These are phyloP conservation scores for Platismatia glauca DNA, from an alignment of 495 filamentous ascomycete genomes.

Conservation along the genomic window DNA sequence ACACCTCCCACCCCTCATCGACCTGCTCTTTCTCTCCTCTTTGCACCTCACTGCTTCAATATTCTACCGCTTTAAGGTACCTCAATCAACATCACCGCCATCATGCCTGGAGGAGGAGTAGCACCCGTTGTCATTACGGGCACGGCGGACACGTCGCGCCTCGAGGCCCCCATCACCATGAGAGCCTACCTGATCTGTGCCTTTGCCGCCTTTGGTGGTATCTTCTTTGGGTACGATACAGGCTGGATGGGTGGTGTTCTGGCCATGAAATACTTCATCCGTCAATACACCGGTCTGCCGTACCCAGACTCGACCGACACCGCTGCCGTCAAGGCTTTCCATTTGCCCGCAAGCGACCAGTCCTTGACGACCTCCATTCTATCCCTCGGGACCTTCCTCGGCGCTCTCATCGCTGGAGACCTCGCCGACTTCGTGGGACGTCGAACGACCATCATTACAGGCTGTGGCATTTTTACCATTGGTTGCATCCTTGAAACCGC, in stretches of 20 bases:
- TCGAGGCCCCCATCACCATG: slow-evolving; percentile 55
- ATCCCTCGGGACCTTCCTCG: slow-evolving; percentile 68
- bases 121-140: slow-evolving; percentile 22
- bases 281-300: slow-evolving; percentile 31
- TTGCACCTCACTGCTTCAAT: neutral
- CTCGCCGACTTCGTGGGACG: slow-evolving; percentile 61
- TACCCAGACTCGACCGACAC: slow-evolving; percentile 22
- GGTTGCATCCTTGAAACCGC: slow-evolving; percentile 57
- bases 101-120: slow-evolving; percentile 33
- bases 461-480: slow-evolving; percentile 54
- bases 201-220: slow-evolving; percentile 51
- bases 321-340: slow-evolving; percentile 30
- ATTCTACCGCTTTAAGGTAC: neutral
- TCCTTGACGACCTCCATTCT: slow-evolving; percentile 66
- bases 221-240: slow-evolving; percentile 49
- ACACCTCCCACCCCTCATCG: neutral
- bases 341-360: slow-evolving; percentile 40
- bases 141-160: slow-evolving; percentile 34
- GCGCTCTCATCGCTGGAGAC: slow-evolving; percentile 61
- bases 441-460: slow-evolving; percentile 56
- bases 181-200: slow-evolving; percentile 56
- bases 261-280: slow-evolving; percentile 44
- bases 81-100: slow-evolving; percentile 8
- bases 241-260: slow-evolving; percentile 49
- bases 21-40: neutral